A percentile compares a stretch with the other conserved stretches of the same genome.
These are phyloP conservation scores for Trametes cinnabarina DNA, from an alignment of 768 basidiomycete genomes.

Conservation along the genomic window DNA sequence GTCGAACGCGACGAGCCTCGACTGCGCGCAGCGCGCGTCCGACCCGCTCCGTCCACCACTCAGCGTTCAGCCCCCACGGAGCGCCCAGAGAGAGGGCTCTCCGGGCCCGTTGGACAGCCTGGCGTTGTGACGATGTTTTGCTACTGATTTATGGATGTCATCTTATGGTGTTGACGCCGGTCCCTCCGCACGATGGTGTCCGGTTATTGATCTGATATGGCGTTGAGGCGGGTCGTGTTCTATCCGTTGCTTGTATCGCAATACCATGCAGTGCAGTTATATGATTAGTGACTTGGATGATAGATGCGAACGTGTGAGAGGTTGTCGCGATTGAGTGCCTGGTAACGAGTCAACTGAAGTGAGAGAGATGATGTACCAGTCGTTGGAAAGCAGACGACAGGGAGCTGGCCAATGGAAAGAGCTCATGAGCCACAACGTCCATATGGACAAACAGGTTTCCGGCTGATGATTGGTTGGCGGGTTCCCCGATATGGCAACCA, in stretches of 20 bases:
- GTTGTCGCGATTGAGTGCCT: not conserved
- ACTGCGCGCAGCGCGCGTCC: conserved; percentile 13
- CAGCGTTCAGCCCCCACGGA: not conserved
- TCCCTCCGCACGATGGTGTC: not conserved
- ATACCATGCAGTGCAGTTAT: conserved; percentile 14
- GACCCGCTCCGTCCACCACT: conserved; percentile 13
- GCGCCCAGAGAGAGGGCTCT: conserved; percentile 7
- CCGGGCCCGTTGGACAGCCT: conserved; percentile 16
- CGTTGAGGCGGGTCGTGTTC: conserved; percentile 12
- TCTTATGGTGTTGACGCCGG: conserved; percentile 12
- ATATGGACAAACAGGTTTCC: conserved; percentile 8
- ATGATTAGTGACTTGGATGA: conserved; percentile 9
- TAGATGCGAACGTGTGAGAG: not conserved
- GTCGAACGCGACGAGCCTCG: conserved; percentile 10
- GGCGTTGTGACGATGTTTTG: not conserved
- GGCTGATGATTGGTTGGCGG: conserved; percentile 2
- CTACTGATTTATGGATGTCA: conserved; percentile 19
- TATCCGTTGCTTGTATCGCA: conserved; percentile 18
- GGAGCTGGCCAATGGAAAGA: conserved; percentile 8
- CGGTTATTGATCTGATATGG: conserved; percentile 3
- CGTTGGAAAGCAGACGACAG: not conserved
- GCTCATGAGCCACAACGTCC: conserved; percentile 9
- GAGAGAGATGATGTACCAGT: not conserved
- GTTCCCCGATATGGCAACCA: not conserved
- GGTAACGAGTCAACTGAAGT: not conserved